phyloP scores from a whole-genome alignment of 2,329 filamentous ascomycete genomes.

The Madurella fahalii region DNA sequence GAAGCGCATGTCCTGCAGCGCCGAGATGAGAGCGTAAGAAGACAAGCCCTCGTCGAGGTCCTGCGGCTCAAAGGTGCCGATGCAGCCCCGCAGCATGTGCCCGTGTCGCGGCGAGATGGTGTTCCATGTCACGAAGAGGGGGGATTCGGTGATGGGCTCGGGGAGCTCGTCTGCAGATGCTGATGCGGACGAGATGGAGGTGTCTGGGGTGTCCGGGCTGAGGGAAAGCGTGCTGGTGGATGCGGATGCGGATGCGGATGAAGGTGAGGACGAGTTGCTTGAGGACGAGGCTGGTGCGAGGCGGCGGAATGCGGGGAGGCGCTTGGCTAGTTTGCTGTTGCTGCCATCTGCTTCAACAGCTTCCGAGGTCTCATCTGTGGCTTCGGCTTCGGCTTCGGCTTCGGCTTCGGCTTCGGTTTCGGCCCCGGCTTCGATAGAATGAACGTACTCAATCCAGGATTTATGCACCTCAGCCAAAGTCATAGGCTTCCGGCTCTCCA shows the following conservation, averaged over 20 bases:
- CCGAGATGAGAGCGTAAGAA: slow-evolving; percentile 79
- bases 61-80: slow-evolving; percentile 85
- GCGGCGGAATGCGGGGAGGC: slow-evolving; percentile 41
- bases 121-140: slow-evolving; percentile 96
- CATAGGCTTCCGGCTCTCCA: slow-evolving; percentile 65
- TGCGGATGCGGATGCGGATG: slow-evolving; percentile 18
- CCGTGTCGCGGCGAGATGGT: slow-evolving; percentile 56
- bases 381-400: slow-evolving; percentile 24
- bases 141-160: slow-evolving; percentile 49
- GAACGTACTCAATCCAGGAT: slow-evolving; percentile 50
- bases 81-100: slow-evolving; percentile 81
- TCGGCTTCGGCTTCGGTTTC: too few species aligned
- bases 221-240: slow-evolving; percentile 32
- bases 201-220: slow-evolving; percentile 40
- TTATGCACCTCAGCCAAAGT: slow-evolving; percentile 65
- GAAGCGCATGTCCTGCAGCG: slow-evolving; percentile 61
- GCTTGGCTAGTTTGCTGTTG: slow-evolving; percentile 30
- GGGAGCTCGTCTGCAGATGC: slow-evolving; percentile 11
- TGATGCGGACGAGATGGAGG: slow-evolving; percentile 36
- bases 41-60: slow-evolving; percentile 69
- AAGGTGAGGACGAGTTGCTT: slow-evolving; percentile 33
- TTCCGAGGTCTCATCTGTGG: not conserved
- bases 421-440: slow-evolving; percentile 18
- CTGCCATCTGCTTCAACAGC: slow-evolving; percentile 9
- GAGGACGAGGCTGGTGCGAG: slow-evolving; percentile 35